Conservation (phyloP, 208 protist genomes). For the Giardia muris region DNA sequence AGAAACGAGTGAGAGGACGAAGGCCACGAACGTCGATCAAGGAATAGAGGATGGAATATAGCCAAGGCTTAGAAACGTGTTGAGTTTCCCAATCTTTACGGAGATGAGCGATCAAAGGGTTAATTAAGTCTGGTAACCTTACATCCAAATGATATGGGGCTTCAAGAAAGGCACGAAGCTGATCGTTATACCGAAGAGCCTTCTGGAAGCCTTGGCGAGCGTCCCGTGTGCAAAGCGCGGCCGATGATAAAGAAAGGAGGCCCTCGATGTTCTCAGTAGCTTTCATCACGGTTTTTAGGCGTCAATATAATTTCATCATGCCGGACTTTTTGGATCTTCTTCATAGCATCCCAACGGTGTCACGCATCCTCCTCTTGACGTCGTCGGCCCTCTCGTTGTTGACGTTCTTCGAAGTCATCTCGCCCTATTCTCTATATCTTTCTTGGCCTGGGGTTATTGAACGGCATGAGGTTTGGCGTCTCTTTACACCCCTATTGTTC, state of each 20-base stretch:
- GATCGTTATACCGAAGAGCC: not conserved
- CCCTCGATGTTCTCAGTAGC: not conserved
- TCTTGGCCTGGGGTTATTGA: not conserved
- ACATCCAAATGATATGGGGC: not conserved
- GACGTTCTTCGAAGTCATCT: not conserved
- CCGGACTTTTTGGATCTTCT: not conserved
- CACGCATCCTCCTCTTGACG: not conserved
- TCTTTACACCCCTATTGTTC: not conserved
- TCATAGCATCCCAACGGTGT: not conserved
- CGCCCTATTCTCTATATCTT: not conserved
- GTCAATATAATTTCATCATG: no score
- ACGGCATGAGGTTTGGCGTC: not conserved
- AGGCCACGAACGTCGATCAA: not conserved
- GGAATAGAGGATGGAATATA: not conserved
- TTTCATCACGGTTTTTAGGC: no score
- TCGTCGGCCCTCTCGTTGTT: not conserved
- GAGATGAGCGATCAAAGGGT: not conserved
- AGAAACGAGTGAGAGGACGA: not conserved
- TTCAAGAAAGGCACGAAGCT: not conserved
- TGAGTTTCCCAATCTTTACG: not conserved
- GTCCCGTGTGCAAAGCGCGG: not conserved
- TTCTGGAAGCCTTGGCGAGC: not conserved
- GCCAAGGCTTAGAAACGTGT: not conserved
- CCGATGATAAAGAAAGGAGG: not conserved
- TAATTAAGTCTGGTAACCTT: not conserved